Evolutionary conservation across 371 early-diverging fungal genomes (phyloP).

Genomic region (Mortierella sp.): DNA sequence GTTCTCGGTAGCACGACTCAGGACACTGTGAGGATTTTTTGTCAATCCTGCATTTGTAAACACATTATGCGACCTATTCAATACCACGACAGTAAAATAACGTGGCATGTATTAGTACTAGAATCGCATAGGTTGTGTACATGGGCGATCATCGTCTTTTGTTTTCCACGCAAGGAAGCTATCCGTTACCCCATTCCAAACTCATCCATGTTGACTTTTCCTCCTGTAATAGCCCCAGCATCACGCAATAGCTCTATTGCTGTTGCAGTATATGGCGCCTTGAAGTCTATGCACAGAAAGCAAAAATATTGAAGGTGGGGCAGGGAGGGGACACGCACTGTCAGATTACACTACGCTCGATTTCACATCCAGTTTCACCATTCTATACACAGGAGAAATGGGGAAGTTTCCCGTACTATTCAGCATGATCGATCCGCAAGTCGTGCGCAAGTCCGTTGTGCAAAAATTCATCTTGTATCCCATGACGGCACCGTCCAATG

Average conservation of each 20-base stretch:
- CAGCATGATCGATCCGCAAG: constrained; percentile 78
- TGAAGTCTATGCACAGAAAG: constrained; percentile 72
- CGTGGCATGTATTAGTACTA: too few relatives aligned
- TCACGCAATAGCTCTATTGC: constrained; percentile 69
- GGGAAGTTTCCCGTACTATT: constrained; percentile 56
- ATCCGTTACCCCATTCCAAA: constrained; percentile 98
- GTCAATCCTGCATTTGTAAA: constrained; percentile 64
- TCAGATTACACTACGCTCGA: too few relatives aligned
- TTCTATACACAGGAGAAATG: neutral
- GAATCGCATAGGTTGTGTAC: neutral
- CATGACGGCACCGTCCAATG: constrained; percentile 70
- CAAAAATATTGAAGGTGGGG: too few relatives aligned
- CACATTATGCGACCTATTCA: constrained; percentile 64
- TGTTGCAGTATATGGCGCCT: constrained; percentile 85
- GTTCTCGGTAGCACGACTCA: neutral
- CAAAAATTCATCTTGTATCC: constrained; percentile 84
- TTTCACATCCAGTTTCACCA: too few relatives aligned
- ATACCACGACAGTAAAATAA: neutral
- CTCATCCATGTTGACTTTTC: constrained; percentile 97
- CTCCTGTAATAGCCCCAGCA: constrained; percentile 79
- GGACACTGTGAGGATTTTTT: constrained; percentile 60
- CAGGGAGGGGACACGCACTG: too few relatives aligned
- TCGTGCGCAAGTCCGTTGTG: constrained; percentile 68
- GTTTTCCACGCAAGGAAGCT: neutral
- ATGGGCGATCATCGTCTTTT: too few relatives aligned